Evolutionary conservation across 352 stramenopile genomes (phyloP).

Genomic region (Phytopythium vexans): DNA sequence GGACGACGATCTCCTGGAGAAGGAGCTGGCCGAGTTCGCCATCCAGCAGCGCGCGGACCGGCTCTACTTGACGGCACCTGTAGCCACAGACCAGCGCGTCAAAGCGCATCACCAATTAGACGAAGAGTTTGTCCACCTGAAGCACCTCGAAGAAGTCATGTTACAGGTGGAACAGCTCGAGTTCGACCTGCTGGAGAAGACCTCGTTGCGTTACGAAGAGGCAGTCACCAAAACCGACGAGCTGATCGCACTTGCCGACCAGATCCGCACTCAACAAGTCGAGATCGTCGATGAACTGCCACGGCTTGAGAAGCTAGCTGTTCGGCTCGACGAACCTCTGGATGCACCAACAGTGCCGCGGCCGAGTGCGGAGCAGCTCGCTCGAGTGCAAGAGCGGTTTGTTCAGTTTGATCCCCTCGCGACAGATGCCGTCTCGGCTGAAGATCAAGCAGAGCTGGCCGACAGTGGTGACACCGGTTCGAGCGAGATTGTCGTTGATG

Average conservation of each 20-base stretch:
- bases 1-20: constrained; percentile 52
- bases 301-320: constrained; percentile 21
- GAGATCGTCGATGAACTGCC: constrained; percentile 28
- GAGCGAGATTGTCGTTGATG: constrained; percentile 1
- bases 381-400: constrained; percentile 28
- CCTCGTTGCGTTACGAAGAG: constrained; percentile 45
- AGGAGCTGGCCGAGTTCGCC: constrained; percentile 50
- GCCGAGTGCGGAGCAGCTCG: constrained; percentile 35
- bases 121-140: constrained; percentile 63
- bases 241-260: constrained; percentile 24
- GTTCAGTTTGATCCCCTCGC: constrained; percentile 22
- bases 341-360: constrained; percentile 20
- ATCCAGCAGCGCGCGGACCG: constrained; percentile 38
- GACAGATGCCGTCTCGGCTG: constrained; percentile 5
- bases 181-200: constrained; percentile 72
- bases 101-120: constrained; percentile 35
- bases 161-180: constrained; percentile 54
- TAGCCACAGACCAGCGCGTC: constrained; percentile 37
- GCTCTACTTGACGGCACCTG: constrained; percentile 38
- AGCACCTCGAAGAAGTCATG: constrained; percentile 43
- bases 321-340: constrained; percentile 20
- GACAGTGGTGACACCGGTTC: background rate
- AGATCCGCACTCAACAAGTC: constrained; percentile 27
- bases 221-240: constrained; percentile 30
- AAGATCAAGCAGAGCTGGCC: background rate